Percentiles rank a stretch among this genome's conserved stretches.
These are phyloP conservation scores for Chaetoceros muelleri DNA, from an alignment of 108 stramenopile genomes.

Conservation along the genomic window DNA sequence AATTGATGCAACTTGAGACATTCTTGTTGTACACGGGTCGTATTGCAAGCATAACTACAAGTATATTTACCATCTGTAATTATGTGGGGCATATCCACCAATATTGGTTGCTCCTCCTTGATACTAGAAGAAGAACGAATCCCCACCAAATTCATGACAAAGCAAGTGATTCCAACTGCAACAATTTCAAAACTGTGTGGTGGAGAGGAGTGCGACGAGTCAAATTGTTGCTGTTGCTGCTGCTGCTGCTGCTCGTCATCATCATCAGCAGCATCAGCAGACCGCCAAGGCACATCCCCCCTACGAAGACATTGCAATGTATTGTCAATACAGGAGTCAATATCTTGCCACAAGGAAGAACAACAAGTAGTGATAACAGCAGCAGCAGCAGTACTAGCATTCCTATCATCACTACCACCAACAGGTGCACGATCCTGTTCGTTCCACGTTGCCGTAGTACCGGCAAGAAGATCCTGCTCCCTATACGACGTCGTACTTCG, in stretches of 20 bases:
- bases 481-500: not conserved
- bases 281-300: not conserved
- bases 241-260: not conserved
- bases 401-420: conserved; percentile 10
- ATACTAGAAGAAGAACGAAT: conserved; percentile 29
- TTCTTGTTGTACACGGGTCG: conserved; percentile 37
- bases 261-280: no score
- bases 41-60: conserved; percentile 68
- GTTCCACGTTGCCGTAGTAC: not conserved
- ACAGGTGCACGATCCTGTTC: no score
- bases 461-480: not conserved
- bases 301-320: conserved; percentile 23
- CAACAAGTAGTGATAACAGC: no score
- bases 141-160: conserved; percentile 78
- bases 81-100: no score
- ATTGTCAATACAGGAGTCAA: conserved; percentile 52
- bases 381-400: no score
- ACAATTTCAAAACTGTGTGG: conserved; percentile 25
- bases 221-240: not conserved
- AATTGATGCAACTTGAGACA: conserved; percentile 21
- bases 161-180: conserved; percentile 64
- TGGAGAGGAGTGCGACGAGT: not conserved
- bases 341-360: conserved; percentile 29
- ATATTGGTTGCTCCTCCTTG: no score
- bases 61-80: conserved; percentile 41